Percentiles rank a stretch among this genome's conserved stretches.
phyloP scores from a whole-genome alignment of 305 asterid species.

The Fraxinus baroniana region DNA sequence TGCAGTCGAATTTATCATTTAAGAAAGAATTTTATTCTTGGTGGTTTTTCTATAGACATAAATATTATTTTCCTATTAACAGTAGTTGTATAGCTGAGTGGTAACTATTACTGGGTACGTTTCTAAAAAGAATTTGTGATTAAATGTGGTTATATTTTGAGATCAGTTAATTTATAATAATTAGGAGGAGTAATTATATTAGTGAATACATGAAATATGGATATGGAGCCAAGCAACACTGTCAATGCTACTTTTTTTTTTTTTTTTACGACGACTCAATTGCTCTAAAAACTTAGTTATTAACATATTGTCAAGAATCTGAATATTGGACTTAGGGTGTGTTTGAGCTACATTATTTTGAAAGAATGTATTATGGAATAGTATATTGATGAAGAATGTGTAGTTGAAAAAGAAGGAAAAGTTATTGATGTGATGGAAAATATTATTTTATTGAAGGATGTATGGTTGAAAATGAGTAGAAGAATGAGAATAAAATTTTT shows the following conservation, averaged over 20 bases:
- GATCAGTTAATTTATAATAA: not conserved
- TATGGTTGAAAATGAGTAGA: too few relatives aligned
- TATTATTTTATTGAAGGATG: too few relatives aligned
- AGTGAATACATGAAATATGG: not conserved
- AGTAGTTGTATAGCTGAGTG: slow-evolving; percentile 2
- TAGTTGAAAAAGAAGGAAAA: too few relatives aligned
- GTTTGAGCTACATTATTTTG: too few relatives aligned
- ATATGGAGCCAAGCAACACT: not conserved
- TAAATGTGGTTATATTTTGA: slow-evolving; percentile 7
- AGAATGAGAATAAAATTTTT: too few relatives aligned
- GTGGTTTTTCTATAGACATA: slow-evolving; percentile 10
- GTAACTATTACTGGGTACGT: not conserved
- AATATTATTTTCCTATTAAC: not conserved
- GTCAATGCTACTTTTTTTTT: not conserved
- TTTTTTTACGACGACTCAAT: not conserved
- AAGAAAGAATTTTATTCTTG: not conserved
- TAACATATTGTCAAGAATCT: slow-evolving; percentile 16
- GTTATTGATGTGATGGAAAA: too few relatives aligned
- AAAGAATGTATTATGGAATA: too few relatives aligned
- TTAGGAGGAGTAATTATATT: not conserved
- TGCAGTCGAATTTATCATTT: not conserved
- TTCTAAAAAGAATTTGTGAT: not conserved
- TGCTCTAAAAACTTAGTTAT: slow-evolving; percentile 16
- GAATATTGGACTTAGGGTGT: not conserved
- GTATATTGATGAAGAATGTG: too few relatives aligned